Evolutionary conservation across 208 protist species (phyloP).

Genomic region (Crithidia expoeki): DNA sequence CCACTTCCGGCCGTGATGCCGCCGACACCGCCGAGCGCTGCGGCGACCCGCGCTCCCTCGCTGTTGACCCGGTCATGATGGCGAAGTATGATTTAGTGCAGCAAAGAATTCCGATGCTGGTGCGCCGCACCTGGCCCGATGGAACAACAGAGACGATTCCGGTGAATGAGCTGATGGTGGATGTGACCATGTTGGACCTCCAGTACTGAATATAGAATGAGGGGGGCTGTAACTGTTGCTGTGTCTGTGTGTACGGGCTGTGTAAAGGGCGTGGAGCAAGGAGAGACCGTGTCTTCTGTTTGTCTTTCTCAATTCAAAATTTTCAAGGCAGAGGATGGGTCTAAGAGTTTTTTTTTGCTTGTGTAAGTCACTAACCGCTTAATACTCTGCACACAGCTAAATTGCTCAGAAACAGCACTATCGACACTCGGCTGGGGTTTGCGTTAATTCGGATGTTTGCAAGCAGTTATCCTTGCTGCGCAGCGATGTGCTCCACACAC

Average conservation of each 20-base stretch:
- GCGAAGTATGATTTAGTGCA: constrained; percentile 86
- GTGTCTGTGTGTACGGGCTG: no score
- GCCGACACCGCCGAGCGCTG: constrained; percentile 72
- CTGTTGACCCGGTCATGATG: constrained; percentile 86
- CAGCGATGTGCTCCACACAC: no score
- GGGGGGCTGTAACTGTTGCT: no score
- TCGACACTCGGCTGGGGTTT: no score
- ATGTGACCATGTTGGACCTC: constrained; percentile 67
- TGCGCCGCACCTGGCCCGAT: constrained; percentile 84
- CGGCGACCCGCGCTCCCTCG: constrained; percentile 60
- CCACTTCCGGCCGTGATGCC: constrained; percentile 35
- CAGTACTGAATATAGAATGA: constrained; percentile 45
- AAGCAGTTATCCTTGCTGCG: no score
- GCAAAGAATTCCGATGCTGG: constrained; percentile 76
- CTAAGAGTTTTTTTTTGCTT: neutral
- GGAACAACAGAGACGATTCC: constrained; percentile 83
- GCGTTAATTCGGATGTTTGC: no score
- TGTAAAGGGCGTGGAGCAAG: no score
- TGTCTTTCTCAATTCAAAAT: constrained; percentile 7
- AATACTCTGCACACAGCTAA: neutral
- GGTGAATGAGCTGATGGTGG: constrained; percentile 75
- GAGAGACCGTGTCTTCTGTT: no score
- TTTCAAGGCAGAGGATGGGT: no score
- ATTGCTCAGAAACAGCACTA: no score
- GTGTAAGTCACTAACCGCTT: neutral